phyloP scores from a whole-genome alignment of 1,284 basidiomycete genomes.

The Pholiota adiposa region DNA sequence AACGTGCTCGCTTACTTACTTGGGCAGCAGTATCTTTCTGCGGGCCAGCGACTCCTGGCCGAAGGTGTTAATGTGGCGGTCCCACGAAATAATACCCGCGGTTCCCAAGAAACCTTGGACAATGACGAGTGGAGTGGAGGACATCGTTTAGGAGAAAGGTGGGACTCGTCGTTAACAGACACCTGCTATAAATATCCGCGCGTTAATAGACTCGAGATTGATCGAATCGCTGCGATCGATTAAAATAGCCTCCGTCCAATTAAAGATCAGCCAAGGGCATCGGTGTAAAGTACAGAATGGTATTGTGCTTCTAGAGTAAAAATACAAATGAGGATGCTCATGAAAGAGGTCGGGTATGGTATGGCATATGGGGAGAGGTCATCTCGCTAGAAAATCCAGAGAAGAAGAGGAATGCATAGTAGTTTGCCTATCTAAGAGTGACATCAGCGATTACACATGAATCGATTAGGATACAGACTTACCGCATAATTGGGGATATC shows the following conservation, averaged over 20 bases:
- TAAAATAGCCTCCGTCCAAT: neutral
- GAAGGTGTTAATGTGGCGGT: slow-evolving; percentile 26
- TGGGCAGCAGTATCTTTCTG: slow-evolving; percentile 23
- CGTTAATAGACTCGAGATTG: neutral
- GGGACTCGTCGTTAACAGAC: slow-evolving; percentile 1
- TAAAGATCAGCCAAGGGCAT: neutral
- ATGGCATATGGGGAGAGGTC: slow-evolving; percentile 14
- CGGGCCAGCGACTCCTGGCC: slow-evolving; percentile 41
- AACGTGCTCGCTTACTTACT: slow-evolving; percentile 32
- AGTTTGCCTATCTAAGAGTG: slow-evolving; percentile 1
- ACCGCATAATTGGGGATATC: slow-evolving; percentile 16
- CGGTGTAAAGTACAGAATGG: neutral
- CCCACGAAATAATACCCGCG: slow-evolving; percentile 47
- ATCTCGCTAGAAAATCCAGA: slow-evolving; percentile 18
- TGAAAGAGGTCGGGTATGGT: neutral
- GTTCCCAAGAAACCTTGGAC: slow-evolving; percentile 60
- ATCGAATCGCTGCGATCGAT: too few species aligned
- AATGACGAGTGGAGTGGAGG: slow-evolving; percentile 46
- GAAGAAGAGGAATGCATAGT: slow-evolving; percentile 20
- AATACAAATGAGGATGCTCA: slow-evolving; percentile 14
- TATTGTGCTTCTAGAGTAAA: slow-evolving; percentile 5
- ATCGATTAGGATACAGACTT: neutral
- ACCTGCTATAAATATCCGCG: neutral
- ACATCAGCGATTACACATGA: neutral
- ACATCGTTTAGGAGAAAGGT: neutral